Evolutionary conservation across 768 basidiomycete species (phyloP), one percentile per base, ranked within the genome.

Genomic region (Russula brevipes): DNA sequence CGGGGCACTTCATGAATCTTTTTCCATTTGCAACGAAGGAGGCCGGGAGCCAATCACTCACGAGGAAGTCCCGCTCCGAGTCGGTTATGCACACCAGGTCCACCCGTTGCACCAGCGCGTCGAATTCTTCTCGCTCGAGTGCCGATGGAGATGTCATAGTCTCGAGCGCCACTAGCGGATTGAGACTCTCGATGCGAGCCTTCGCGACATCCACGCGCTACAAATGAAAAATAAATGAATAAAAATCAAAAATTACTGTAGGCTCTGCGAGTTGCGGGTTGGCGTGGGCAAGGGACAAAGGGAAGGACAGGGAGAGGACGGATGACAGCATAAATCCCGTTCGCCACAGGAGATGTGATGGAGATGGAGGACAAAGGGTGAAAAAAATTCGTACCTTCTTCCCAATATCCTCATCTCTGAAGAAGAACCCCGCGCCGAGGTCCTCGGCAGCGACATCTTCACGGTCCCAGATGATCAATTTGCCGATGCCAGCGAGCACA

Each of bases 401-500:
- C 57, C 94, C 95, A 46, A 98, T 85, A 72, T 98, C 95, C 66
- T 88, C 87, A 69, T 97, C 94, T 73, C 94, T 80, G 76, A 91
- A 95, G 76, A 98, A 88, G 80, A 98, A 97, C 14, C 94, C 91
- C 4, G 87, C 83, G 12, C 94, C 94, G 39, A 98, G 82, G 76
- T 98, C 97, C 73, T 92, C 87, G 72, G 88, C 86, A 19, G 77
- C 71, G 39, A 99, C 91, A 12, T 81, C 77, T 66, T 84, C 86
- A 24, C 79, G 78, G 75, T 99, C 97, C 68, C 91, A 81, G 45
- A 98, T 81, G 64, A 97, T 78, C 64, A 99, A 76, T 72, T 85
- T 87, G 31, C 97, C 97, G 60, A 99, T 91, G 45, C 97, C 97
- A 10, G 97, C 91, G 52, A 99, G 82, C 17, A 98, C 96, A 72